phyloP scores from a whole-genome alignment of 768 basidiomycete species.

The Rhodocollybia butyracea region DNA sequence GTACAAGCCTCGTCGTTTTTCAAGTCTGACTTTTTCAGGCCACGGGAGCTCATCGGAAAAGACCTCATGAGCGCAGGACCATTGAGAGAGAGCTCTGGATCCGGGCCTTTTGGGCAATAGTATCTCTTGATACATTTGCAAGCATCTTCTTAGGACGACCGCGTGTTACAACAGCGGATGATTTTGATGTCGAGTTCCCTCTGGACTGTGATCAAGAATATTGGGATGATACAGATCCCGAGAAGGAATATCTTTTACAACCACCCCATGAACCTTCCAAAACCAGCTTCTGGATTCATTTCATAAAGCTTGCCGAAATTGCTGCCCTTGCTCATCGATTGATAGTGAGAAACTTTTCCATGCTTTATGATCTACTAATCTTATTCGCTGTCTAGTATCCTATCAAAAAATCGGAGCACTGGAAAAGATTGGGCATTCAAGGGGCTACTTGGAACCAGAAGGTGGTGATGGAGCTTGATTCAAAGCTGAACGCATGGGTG shows the following conservation, averaged over 20 bases:
- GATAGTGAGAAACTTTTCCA: constrained; percentile 30
- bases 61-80: constrained; percentile 4
- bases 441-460: background rate
- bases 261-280: constrained; percentile 27
- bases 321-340: constrained; percentile 47
- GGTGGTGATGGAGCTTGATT: constrained; percentile 20
- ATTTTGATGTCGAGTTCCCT: constrained; percentile 51
- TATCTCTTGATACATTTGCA: constrained; percentile 1
- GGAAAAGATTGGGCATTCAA: background rate
- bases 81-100: constrained; percentile 61
- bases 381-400: background rate
- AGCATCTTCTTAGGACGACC: constrained; percentile 50
- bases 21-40: constrained; percentile 54
- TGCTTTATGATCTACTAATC: background rate
- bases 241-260: constrained; percentile 38
- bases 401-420: background rate
- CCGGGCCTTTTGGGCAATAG: constrained; percentile 57
- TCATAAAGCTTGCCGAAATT: constrained; percentile 43
- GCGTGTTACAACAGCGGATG: background rate
- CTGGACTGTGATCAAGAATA: constrained; percentile 58
- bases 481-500: too few relatives aligned
- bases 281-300: constrained; percentile 31
- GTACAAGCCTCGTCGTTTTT: constrained; percentile 44
- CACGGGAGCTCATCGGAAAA: background rate
- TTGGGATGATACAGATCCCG: constrained; percentile 41